Base-by-base conservation (phyloP, 2,329 filamentous ascomycete species). In the Thielaviopsis euricoi region DNA sequence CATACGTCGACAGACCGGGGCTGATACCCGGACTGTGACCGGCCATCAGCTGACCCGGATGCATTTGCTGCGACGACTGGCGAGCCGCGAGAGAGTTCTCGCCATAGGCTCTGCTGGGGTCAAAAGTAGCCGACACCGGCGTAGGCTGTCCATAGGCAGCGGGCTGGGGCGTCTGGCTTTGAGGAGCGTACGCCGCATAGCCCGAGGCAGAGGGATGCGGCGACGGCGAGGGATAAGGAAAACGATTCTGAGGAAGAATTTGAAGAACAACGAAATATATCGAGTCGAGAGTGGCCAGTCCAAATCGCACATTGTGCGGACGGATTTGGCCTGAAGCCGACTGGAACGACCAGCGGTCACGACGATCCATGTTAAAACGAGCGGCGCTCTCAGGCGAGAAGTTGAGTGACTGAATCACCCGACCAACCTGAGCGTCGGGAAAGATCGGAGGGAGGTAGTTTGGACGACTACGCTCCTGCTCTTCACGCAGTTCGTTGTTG, bases 381-480 rank as follows among this genome's bases (percentile, higher is more conserved):
- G 72, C 71, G 26, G 82, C 63, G 37, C 80, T 78, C 52, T 81
- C 79, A 0, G 71, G 62, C 12, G 69, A 70, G 63, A 83, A 81
- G 0, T 77, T 75, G 15, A 83, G 71, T 1, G 71, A 70, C 58
- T 78, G 75, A 33, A 83, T 76, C 17, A 80, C 73, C 25, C 75
- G 71, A 23, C 79, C 75, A 55, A 79, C 75, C 59, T 79, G 75
- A 53, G 74, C 69, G 62, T 75, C 75, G 43, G 72, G 74, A 60
- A 80, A 75, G n/a, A 84, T 83, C 1, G 81, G 81, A 3, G 81
- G 81, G 21, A 84, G 71, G 65, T 84, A 83, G 52, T 79, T 80
- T 19, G 81, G 80, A 29, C 82, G 79, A 58, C 74, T 79, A 62
- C 74, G 71, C 33, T 73, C 70, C 60, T 81, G 79, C 62, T 85